These are phyloP conservation scores for Trypanosoma mega DNA, from an alignment of 208 protist species.

Conservation along the genomic window DNA sequence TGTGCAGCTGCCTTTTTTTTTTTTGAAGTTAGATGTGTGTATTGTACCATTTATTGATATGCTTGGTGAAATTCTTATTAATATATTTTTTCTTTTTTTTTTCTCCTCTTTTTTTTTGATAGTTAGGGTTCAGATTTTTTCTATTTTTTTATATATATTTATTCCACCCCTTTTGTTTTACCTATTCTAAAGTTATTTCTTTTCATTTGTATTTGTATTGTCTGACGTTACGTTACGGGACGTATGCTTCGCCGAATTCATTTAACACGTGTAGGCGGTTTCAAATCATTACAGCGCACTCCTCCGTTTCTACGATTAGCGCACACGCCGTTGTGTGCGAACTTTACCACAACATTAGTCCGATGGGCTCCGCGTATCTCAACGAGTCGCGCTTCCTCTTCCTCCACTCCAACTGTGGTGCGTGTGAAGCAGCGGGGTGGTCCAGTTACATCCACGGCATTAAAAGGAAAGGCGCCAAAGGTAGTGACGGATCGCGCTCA, in stretches of 20 bases:
- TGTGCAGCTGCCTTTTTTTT: too few relatives aligned
- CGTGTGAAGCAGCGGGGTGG: too few relatives aligned
- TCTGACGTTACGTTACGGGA: not conserved
- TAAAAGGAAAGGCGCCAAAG: too few relatives aligned
- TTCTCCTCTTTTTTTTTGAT: slow-evolving; percentile 4
- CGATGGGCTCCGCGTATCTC: too few relatives aligned
- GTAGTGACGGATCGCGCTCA: too few relatives aligned
- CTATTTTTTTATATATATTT: slow-evolving; percentile 11
- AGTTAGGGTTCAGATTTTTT: not conserved
- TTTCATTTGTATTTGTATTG: not conserved
- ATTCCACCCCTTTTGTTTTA: not conserved
- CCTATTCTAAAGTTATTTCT: not conserved
- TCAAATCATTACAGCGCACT: not conserved
- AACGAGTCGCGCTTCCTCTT: too few relatives aligned
- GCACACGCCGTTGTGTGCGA: not conserved
- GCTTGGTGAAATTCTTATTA: not conserved
- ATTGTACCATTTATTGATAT: too few relatives aligned
- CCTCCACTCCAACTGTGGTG: too few relatives aligned
- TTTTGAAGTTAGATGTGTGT: too few relatives aligned
- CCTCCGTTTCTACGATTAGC: not conserved
- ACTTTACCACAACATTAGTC: not conserved
- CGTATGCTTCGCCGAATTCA: slow-evolving; percentile 8
- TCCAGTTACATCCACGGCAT: too few relatives aligned
- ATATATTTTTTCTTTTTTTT: slow-evolving; percentile 12
- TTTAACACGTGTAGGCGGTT: not conserved